Base-by-base conservation (phyloP, 1,284 basidiomycete species). In the Apiotrichum brassicae region DNA sequence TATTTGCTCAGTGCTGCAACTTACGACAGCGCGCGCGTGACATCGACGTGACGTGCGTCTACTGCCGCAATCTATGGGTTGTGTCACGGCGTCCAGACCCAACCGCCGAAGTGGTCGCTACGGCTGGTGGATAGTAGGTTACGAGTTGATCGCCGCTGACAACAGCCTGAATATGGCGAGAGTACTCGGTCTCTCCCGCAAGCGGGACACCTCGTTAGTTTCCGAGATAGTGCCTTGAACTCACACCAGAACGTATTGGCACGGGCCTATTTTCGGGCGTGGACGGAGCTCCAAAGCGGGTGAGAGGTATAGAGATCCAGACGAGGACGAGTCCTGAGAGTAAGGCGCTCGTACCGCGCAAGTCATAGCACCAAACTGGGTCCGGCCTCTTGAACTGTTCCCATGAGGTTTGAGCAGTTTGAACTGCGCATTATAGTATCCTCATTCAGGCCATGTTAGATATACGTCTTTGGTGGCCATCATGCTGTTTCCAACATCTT, bases 151-250 rank as follows among this genome's bases (percentile, higher is more conserved):
- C 9, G 12, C 18, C 4, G 13, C 37, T 39, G 32, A 45, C 46
- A 14, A 5, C 38, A 66, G 64, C 39, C 18, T 66, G 30, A 68
- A 69, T 51, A 60, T 69, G 57, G 66, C 66, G 2, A 56, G 51
- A 6, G 43, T 53, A 1, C 59, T 57, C 7, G 65, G 66, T 12
- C 57, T 67, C 25, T 62, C 54, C 37, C 36, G 58, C 37, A 12
- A 49, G 30, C 32, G 62, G 23, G 61, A 65, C 33, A 62, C 60
- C 3, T 64, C 60, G 66, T 68, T 35, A 46, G 63, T 52, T n/a
- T n/a, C n/a, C n/a, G 28, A 30, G 28, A 30, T 30, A 30, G 28
- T 9, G 28, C 8, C 8, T 14, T 14, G 28, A 14, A 38, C 44
- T 51, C 26, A 51, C 26, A 25, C 5, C 44, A 51, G 49, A n/a